Evolutionary conservation across 2,329 filamentous ascomycete species (phyloP), one percentile per base, ranked within the genome.

Genomic region (Myriosclerotinia curreyana): DNA sequence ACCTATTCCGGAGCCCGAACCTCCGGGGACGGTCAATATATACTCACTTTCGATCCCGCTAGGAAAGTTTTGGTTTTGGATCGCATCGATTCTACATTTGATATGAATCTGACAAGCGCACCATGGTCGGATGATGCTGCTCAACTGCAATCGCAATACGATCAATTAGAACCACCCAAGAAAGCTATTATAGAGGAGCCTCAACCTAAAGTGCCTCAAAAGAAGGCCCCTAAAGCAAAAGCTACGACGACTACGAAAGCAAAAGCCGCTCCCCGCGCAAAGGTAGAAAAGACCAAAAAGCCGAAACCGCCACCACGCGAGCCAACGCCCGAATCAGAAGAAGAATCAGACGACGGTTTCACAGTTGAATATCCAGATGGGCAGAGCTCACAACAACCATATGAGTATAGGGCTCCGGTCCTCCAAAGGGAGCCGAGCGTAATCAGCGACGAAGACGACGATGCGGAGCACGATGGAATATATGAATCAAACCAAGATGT

Each of bases 41-140:
- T 87, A 46, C 82, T 96, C 60, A 83, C 94, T 65, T 95, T 94
- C 73, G 90, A 96, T 75, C 82, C 88, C 11, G 79, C 81, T 22
- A 86, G 85, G 60, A 86, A 94, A 72, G 88, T 83, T 64, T 95
- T 95, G 69, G 86, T 95, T 36, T 82, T 97, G 62, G 92, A 97
- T 78, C 86, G 86, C 60, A 80, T 97, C 62, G 86, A 91, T 73
- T 89, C 87, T n/a, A 87, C 87, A 48, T 89, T 96, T 77, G 88
- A 91, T 72, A 93, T 96, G 88, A 97, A 96, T 75, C 78, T 96
- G 62, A 86, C 84, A 60, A 85, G 83, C 63, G 86, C 86, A 17
- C 90, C 89, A 2, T 83, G 81, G 68, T 87, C 88, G 71, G 79
- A 81, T 62, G 85, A 91, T 69, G 77, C 82, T 61, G 83, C 84